Percentiles rank a stretch among this genome's conserved stretches.
phyloP scores from a whole-genome alignment of 2,329 filamentous ascomycete genomes.

The Aspergillus oerlinghausenensis region DNA sequence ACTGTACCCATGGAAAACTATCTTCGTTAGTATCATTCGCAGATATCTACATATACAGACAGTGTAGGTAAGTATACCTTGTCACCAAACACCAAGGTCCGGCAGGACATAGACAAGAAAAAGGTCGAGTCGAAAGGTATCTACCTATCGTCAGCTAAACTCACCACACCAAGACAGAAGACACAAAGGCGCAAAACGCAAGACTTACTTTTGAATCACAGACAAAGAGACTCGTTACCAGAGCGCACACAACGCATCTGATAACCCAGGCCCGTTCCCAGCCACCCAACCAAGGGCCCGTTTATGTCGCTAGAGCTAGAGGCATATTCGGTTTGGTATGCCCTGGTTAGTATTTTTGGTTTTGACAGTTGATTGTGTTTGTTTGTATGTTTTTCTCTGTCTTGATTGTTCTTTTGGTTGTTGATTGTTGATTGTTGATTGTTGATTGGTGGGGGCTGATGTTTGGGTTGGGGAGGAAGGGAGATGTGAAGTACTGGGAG shows the following conservation, averaged over 20 bases:
- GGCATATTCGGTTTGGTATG: not conserved
- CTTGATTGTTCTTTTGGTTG: not conserved
- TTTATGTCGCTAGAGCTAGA: not conserved
- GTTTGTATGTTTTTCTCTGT: not conserved
- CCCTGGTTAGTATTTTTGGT: conserved; percentile 2
- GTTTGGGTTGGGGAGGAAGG: not conserved
- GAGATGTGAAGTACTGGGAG: not conserved
- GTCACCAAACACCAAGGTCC: not conserved
- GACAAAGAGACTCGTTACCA: not conserved
- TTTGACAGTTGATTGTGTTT: too few species aligned
- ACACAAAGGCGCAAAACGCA: not conserved
- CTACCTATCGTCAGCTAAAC: not conserved
- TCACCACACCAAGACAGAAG: not conserved
- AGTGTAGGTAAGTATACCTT: too few species aligned
- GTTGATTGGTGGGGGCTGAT: not conserved
- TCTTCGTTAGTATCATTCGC: too few species aligned
- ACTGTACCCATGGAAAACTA: too few species aligned
- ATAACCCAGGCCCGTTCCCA: conserved; percentile 17
- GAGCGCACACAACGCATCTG: conserved; percentile 1
- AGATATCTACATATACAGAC: too few species aligned
- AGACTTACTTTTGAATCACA: not conserved
- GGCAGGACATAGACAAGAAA: too few species aligned
- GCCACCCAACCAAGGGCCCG: conserved; percentile 13
- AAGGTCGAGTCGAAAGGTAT: not conserved
- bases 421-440: not conserved